These are phyloP conservation scores for Pelargonium myrrhifolium DNA, from an alignment of 441 rosid species.

Conservation along the genomic window DNA sequence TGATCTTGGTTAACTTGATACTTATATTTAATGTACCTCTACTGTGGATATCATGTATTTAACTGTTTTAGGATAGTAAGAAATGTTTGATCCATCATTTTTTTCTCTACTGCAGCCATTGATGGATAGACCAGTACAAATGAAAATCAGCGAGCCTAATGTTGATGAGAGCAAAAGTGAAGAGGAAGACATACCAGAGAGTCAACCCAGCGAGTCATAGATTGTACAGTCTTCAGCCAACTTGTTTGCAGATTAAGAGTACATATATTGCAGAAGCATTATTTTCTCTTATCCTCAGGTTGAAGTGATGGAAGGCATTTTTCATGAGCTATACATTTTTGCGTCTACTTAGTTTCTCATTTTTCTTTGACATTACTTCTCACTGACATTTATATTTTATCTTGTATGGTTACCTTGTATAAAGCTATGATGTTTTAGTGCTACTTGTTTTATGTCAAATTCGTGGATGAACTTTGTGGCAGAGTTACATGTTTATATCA, in stretches of 20 bases:
- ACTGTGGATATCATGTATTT: too few relatives aligned
- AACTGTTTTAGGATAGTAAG: too few relatives aligned
- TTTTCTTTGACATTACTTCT: neutral
- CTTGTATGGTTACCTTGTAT: neutral
- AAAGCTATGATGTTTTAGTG: too few relatives aligned
- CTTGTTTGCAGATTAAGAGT: conserved; percentile 13
- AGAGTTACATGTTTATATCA: too few relatives aligned
- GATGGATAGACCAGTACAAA: conserved; percentile 65
- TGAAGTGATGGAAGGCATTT: conserved; percentile 2
- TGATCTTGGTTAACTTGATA: too few relatives aligned
- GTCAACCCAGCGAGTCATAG: conserved; percentile 21
- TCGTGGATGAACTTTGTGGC: too few relatives aligned
- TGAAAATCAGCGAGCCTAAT: conserved; percentile 52
- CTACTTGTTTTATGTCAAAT: too few relatives aligned
- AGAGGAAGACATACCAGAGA: conserved; percentile 25
- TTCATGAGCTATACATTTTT: conserved; percentile 13
- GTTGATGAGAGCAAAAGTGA: conserved; percentile 24
- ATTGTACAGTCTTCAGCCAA: conserved; percentile 5
- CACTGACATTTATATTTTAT: neutral
- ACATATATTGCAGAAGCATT: conserved; percentile 13
- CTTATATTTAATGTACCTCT: too few relatives aligned
- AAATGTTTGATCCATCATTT: neutral
- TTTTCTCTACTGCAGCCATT: conserved; percentile 45
- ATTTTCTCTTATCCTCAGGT: conserved; percentile 10
- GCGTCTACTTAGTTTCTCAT: conserved; percentile 1